These are phyloP conservation scores for Clarireedia paspali DNA, from an alignment of 2,329 filamentous ascomycete species.

Conservation along the genomic window DNA sequence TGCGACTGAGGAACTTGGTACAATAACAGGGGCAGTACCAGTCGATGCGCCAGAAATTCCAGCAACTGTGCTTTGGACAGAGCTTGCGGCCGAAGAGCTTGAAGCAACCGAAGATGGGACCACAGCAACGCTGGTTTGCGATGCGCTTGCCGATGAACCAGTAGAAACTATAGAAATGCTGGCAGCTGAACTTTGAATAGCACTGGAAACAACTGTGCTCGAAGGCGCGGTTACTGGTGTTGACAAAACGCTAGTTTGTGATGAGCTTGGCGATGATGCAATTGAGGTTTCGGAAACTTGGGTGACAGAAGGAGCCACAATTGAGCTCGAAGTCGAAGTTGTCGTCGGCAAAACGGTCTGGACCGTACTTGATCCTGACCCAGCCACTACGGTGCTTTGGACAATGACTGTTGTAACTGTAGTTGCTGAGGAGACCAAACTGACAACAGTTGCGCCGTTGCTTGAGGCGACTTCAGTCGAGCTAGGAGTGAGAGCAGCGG, in stretches of 20 bases:
- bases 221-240: neutral
- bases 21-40: slow-evolving; percentile 7
- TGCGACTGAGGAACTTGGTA: neutral
- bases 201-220: neutral
- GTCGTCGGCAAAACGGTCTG: neutral
- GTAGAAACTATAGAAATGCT: neutral
- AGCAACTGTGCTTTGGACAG: neutral
- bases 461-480: neutral
- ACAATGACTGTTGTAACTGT: neutral
- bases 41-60: slow-evolving; percentile 7
- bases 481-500: no score
- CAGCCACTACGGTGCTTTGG: neutral
- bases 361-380: neutral
- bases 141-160: neutral
- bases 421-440: neutral
- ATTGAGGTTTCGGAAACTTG: neutral
- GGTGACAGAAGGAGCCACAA: neutral
- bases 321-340: neutral
- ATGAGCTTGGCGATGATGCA: neutral
- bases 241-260: neutral
- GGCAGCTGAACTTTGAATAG: neutral
- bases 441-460: neutral
- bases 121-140: neutral
- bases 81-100: neutral
- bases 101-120: neutral